These are phyloP conservation scores for Ceratobasidium sp. DNA, from an alignment of 1,284 basidiomycete genomes.

Conservation along the genomic window DNA sequence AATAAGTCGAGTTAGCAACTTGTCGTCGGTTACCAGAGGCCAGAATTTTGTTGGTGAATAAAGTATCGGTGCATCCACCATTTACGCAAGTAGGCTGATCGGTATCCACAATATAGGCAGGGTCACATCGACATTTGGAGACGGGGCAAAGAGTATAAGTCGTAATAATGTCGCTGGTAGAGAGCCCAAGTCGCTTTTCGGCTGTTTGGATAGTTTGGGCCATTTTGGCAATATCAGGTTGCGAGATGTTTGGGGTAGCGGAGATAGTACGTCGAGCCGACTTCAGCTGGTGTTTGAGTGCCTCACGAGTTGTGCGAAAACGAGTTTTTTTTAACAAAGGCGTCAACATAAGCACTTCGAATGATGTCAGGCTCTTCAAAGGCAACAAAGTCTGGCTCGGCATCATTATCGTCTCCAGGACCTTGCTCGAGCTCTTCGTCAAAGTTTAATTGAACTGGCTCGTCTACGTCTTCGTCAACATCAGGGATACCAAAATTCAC, in stretches of 20 bases:
- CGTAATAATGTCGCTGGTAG: not conserved
- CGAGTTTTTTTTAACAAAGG: constrained; percentile 4
- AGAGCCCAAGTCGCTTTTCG: not conserved
- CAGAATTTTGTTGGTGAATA: not conserved
- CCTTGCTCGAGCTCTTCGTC: not conserved
- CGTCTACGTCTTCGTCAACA: not conserved
- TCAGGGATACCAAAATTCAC: not conserved
- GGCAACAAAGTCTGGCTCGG: not conserved
- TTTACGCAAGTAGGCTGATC: not conserved
- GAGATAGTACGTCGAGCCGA: not conserved
- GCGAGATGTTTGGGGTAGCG: not conserved
- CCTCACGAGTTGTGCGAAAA: not conserved
- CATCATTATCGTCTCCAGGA: not conserved
- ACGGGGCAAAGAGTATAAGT: constrained; percentile 9
- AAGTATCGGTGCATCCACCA: not conserved
- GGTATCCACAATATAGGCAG: not conserved
- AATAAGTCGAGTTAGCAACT: not conserved
- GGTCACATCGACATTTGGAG: not conserved
- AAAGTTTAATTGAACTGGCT: not conserved
- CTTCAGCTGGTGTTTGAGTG: constrained; percentile 13
- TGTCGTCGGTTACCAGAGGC: not conserved
- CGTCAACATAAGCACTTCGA: constrained; percentile 21
- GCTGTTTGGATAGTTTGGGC: constrained; percentile 5
- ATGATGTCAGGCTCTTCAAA: constrained; percentile 11
- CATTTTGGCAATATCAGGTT: not conserved